phyloP scores from a whole-genome alignment of 257 asterid genomes.

The Fraxinus cuspidata region DNA sequence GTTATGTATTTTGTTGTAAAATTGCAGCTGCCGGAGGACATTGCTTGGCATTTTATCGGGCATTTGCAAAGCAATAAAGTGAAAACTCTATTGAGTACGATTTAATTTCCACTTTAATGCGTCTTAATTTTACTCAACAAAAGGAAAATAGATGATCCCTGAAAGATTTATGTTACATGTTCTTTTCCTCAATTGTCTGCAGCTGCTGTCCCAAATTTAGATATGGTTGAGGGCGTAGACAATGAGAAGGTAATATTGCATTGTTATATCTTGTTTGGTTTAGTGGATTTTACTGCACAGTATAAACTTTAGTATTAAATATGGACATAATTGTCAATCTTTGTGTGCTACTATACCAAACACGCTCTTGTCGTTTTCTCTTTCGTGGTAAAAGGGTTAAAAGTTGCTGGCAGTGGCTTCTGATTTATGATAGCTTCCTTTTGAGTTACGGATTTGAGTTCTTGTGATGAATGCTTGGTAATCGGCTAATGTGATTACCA shows the following conservation, averaged over 20 bases:
- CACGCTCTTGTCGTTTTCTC: not conserved
- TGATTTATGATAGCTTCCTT: not conserved
- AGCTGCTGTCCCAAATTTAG: slow-evolving; percentile 82
- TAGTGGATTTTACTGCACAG: not conserved
- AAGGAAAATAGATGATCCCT: not conserved
- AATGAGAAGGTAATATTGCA: slow-evolving; percentile 58
- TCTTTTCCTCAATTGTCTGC: slow-evolving; percentile 32
- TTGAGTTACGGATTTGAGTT: not conserved
- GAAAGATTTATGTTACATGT: slow-evolving; percentile 1
- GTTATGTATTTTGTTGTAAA: not conserved
- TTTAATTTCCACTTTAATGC: not conserved
- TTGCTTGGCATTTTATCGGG: slow-evolving; percentile 83
- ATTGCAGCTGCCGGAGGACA: slow-evolving; percentile 76
- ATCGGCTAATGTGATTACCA: not conserved
- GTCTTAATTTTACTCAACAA: slow-evolving; percentile 7
- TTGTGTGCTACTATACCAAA: not conserved
- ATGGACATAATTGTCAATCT: not conserved
- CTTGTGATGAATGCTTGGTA: not conserved
- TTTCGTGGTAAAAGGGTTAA: not conserved
- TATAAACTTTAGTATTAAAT: not conserved
- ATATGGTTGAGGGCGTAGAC: slow-evolving; percentile 79
- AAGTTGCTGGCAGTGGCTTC: not conserved
- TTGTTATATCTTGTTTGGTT: not conserved
- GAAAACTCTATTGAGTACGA: slow-evolving; percentile 64
- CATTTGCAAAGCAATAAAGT: slow-evolving; percentile 92